A percentile compares a stretch with the other conserved stretches of the same genome.
Conservation (phyloP, 768 basidiomycete genomes). For the Collybiopsis luxurians region DNA sequence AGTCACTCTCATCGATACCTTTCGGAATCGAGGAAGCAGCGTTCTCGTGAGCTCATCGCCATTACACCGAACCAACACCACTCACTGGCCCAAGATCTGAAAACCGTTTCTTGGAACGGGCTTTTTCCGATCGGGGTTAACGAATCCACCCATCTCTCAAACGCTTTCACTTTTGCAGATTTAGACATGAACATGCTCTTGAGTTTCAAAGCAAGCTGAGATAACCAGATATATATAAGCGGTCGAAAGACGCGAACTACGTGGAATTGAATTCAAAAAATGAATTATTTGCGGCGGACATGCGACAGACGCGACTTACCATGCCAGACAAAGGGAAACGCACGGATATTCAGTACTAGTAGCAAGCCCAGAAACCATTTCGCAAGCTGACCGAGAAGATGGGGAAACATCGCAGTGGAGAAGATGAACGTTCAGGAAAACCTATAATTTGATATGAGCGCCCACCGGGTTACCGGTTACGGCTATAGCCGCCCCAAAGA, state of each 20-base stretch:
- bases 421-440: too few species aligned
- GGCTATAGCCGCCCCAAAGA: too few species aligned
- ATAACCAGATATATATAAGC: slow-evolving; percentile 32
- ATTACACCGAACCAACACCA: too few species aligned
- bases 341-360: slow-evolving; percentile 4
- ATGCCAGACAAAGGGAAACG: slow-evolving; percentile 7
- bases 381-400: not conserved
- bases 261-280: not conserved
- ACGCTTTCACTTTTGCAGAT: slow-evolving; percentile 25
- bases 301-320: not conserved
- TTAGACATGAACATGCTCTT: slow-evolving; percentile 36
- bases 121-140: slow-evolving; percentile 52
- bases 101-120: slow-evolving; percentile 47
- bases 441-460: too few species aligned
- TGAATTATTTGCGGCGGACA: not conserved
- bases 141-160: slow-evolving; percentile 43
- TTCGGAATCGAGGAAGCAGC: too few species aligned
- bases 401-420: not conserved
- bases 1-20: slow-evolving; percentile 75
- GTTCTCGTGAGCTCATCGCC: too few species aligned
- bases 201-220: slow-evolving; percentile 27
- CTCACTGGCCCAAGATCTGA: slow-evolving; percentile 57
- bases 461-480: too few species aligned
- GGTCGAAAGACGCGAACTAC: slow-evolving; percentile 48
- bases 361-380: slow-evolving; percentile 1